phyloP scores from a whole-genome alignment of 1,284 basidiomycete genomes.

The Tilletia caries region DNA sequence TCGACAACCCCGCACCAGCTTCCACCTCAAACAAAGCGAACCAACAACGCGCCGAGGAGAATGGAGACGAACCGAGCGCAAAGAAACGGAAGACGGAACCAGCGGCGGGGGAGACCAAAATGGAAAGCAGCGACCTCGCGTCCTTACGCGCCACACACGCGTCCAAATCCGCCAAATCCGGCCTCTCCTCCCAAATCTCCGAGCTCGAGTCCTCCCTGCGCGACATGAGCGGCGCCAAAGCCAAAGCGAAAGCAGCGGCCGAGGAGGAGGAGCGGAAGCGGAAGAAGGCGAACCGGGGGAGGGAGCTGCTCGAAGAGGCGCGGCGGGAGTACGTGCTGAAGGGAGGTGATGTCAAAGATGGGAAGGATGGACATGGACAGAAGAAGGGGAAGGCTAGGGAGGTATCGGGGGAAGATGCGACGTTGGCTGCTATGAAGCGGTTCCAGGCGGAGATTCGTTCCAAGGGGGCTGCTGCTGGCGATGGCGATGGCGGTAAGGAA shows the following conservation, averaged over 20 bases:
- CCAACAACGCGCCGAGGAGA: not conserved
- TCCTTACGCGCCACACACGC: not conserved
- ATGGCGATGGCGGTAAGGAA: not conserved
- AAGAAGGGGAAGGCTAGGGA: constrained; percentile 9
- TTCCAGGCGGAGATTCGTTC: constrained; percentile 29
- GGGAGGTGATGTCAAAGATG: not conserved
- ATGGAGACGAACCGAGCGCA: not conserved
- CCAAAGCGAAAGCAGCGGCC: constrained; percentile 14
- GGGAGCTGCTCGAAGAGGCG: constrained; percentile 20
- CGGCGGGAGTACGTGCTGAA: constrained; percentile 15
- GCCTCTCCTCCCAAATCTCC: constrained; percentile 10
- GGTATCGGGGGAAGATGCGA: constrained; percentile 19
- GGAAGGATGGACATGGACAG: not conserved
- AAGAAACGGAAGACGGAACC: not conserved
- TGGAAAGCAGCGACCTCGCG: not conserved
- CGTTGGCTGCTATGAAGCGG: constrained; percentile 21
- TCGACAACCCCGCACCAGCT: constrained; percentile 13
- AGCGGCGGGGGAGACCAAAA: not conserved
- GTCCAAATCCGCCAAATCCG: not conserved
- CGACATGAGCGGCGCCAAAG: not conserved
- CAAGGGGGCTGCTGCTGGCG: constrained; percentile 6
- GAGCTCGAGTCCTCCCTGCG: constrained; percentile 23
- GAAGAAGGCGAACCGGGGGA: constrained; percentile 17
- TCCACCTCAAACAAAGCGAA: not conserved
- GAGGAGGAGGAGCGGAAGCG: constrained; percentile 15